Base-by-base conservation (phyloP, 805 yeast genomes). In the Wickerhamiella siamensis region DNA sequence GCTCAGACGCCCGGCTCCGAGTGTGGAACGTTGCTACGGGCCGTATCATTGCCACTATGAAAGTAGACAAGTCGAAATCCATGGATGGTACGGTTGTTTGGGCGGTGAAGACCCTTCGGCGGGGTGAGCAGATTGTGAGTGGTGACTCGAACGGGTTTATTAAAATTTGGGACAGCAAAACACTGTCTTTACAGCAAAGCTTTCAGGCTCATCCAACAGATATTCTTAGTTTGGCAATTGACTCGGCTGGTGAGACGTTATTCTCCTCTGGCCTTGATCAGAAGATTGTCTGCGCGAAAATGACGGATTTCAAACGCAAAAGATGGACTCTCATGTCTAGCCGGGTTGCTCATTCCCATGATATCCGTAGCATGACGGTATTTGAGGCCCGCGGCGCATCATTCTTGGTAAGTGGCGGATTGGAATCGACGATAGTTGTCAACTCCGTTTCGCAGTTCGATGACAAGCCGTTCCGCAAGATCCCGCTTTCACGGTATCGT, bases 111-210 rank as follows among this genome's bases (percentile, higher is more conserved):
- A 76, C 77, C 26, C 63, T 87, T 44, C 75, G 79, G 4, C 57
- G 65, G 33, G 71, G 72, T 39, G 67, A 74, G 42, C 94, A 84
- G 58, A 71, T 91, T 44, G 93, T 83, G n/a, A 76, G 86, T 46
- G 98, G 97, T 42, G 99, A 91, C 63, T 86, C 96, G 4, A 88
- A 96, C 1, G 99, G 99, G 1, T 70, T 82, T 6, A 74, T 91
- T 40, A 88, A 88, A 60, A 72, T 91, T 49, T 91, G 99, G 99
- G 95, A 88, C 54, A 67, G 79, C 47, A 70, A 73, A 38, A 78
- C 74, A 50, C 77, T 76, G 50, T 77, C 95, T 1, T 64, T 91
- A 45, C 66, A 75, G 40, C 97, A 88, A 60, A 75, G 81, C 19
- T 86, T 84, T 59, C 72, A 75, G 49, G 75, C 75, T 9, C 97